phyloP scores from a whole-genome alignment of 371 early-diverging fungal species.

The Mucor irregularis region DNA sequence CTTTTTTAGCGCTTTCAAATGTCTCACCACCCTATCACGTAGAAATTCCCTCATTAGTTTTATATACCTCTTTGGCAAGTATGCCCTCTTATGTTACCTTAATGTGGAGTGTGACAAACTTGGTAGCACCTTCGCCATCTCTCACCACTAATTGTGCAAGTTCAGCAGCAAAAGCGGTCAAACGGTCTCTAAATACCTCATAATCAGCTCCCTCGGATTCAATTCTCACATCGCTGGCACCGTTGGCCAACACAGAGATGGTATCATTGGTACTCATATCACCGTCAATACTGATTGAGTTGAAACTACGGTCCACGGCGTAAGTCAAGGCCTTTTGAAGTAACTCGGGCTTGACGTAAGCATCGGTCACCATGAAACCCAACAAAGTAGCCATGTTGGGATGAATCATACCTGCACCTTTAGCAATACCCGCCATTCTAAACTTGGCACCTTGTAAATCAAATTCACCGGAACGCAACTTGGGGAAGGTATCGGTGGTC shows the following conservation, averaged over 20 bases:
- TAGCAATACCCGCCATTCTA: conserved; percentile 89
- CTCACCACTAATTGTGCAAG: conserved; percentile 86
- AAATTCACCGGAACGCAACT: conserved; percentile 71
- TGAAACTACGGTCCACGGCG: conserved; percentile 91
- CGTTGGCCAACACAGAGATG: conserved; percentile 87
- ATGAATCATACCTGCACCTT: conserved; percentile 97
- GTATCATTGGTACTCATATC: conserved; percentile 97
- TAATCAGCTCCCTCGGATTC: conserved; percentile 58
- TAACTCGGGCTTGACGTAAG: conserved; percentile 58
- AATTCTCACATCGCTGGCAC: conserved; percentile 60
- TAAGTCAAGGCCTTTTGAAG: conserved; percentile 75
- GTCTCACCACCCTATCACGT: conserved; percentile 62
- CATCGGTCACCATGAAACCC: conserved; percentile 86
- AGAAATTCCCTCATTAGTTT: background rate
- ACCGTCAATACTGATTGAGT: conserved; percentile 92
- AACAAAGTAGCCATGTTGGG: conserved; percentile 94
- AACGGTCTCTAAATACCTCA: conserved; percentile 64
- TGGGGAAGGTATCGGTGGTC: conserved; percentile 98
- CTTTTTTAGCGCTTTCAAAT: conserved; percentile 77
- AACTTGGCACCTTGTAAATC: conserved; percentile 55
- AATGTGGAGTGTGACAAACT: conserved; percentile 90
- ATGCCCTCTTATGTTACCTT: conserved; percentile 47
- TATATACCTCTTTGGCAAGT: background rate
- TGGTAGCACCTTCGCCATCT: conserved; percentile 97
- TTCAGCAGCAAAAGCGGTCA: conserved; percentile 81